A percentile compares a stretch with the other conserved stretches of the same genome.
Evolutionary conservation across 164 flowering plant species (phyloP).

Genomic region (Annona squamosa): DNA sequence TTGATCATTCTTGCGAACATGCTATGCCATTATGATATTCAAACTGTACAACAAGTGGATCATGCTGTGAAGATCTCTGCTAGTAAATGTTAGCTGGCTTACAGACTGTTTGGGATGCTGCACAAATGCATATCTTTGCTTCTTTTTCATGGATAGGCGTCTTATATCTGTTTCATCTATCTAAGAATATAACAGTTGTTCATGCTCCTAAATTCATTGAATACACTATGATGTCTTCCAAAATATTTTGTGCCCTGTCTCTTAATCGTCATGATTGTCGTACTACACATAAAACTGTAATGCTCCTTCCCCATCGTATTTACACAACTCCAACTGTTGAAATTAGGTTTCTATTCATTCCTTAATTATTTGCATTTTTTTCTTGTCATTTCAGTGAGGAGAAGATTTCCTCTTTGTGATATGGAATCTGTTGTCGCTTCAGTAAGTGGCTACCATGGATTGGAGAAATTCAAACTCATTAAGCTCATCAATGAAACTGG

Average conservation of each 20-base stretch:
- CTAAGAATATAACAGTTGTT: background rate
- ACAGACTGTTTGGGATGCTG: background rate
- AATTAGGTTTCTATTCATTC: background rate
- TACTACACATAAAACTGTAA: background rate
- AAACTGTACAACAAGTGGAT: background rate
- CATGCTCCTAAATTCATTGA: background rate
- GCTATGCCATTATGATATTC: background rate
- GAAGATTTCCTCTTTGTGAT: constrained; percentile 23
- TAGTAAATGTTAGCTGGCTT: background rate
- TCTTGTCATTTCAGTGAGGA: constrained; percentile 5
- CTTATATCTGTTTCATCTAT: background rate
- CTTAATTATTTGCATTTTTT: background rate
- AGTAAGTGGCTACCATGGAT: constrained; percentile 84
- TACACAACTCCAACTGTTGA: background rate
- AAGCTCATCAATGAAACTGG: constrained; percentile 71
- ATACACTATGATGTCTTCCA: background rate
- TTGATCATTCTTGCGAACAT: background rate
- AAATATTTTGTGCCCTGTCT: background rate
- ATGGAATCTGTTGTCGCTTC: constrained; percentile 82
- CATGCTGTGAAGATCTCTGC: background rate
- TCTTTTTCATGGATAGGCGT: background rate
- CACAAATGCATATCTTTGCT: background rate
- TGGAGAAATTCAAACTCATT: constrained; percentile 75
- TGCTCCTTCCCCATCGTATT: background rate
- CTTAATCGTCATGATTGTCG: background rate